Conservation (phyloP, 208 protist genomes). For the Acanthamoeba sp. region DNA sequence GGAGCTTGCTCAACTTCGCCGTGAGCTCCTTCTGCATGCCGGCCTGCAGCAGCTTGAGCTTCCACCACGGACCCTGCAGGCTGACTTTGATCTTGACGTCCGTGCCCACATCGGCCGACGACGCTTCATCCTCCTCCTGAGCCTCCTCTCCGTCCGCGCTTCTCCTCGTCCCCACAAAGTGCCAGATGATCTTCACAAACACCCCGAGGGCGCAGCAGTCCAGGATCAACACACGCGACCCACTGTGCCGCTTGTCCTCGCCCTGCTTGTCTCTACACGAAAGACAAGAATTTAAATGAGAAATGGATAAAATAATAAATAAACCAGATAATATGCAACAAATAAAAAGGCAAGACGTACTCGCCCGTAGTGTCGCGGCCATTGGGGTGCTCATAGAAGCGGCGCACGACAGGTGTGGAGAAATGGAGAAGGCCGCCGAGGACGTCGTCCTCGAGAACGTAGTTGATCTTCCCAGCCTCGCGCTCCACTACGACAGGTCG, state of each 20-base stretch:
- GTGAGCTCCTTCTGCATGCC: not conserved
- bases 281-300: not conserved
- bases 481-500: not conserved
- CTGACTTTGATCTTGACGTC: constrained; percentile 51
- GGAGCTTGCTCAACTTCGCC: not conserved
- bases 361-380: not conserved
- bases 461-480: not conserved
- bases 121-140: not conserved
- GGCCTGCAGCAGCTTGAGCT: not conserved
- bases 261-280: not conserved
- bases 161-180: not conserved
- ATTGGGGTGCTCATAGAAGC: constrained; percentile 34
- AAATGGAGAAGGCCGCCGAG: constrained; percentile 15
- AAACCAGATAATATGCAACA: too few species aligned
- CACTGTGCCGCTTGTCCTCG: not conserved
- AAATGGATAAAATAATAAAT: too few species aligned
- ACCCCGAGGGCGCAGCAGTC: not conserved
- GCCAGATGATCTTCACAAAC: constrained; percentile 55
- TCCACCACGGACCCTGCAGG: constrained; percentile 49
- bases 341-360: not conserved
- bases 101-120: not conserved
- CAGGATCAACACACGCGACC: constrained; percentile 48
- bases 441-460: not conserved
- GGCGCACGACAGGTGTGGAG: constrained; percentile 7
- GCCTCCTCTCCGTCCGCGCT: not conserved